These are phyloP conservation scores for Verticillium nonalfalfae DNA, from an alignment of 2,329 filamentous ascomycete genomes.

Conservation along the genomic window DNA sequence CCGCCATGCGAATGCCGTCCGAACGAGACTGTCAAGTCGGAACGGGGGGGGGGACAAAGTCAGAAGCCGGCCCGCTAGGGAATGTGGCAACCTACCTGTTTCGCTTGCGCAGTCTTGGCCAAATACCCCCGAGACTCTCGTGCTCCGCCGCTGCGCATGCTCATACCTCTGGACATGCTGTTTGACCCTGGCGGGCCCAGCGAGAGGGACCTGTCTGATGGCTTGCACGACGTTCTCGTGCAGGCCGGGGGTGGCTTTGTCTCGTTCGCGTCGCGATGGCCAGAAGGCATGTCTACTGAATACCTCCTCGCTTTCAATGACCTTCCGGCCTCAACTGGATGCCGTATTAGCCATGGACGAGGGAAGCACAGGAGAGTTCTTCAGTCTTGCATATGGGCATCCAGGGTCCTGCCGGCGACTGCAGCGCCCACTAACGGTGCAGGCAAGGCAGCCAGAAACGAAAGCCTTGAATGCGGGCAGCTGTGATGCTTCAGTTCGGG, in stretches of 20 bases:
- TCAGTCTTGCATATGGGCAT: constrained; percentile 8
- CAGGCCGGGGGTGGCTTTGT: constrained; percentile 10
- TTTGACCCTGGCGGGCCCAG: constrained; percentile 32
- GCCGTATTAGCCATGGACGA: neutral
- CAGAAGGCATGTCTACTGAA: neutral
- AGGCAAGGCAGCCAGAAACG: constrained; percentile 26
- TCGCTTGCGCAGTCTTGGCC: neutral
- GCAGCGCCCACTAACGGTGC: constrained; percentile 13
- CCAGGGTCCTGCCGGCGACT: constrained; percentile 14
- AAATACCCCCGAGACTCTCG: constrained; percentile 6
- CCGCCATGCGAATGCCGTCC: neutral
- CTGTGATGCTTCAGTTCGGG: constrained; percentile 30
- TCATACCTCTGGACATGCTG: constrained; percentile 23
- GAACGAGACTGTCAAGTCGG: neutral
- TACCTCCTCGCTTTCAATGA: neutral
- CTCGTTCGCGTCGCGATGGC: constrained; percentile 12
- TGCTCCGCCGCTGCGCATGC: constrained; percentile 22
- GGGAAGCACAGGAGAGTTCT: neutral
- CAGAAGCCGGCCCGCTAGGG: neutral
- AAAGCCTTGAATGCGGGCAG: constrained; percentile 30
- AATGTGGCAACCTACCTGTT: neutral
- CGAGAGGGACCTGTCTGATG: neutral
- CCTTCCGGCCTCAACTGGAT: neutral
- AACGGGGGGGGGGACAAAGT: neutral
- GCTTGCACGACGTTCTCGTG: neutral